phyloP scores from a whole-genome alignment of 202 grass and related monocot genomes.

The Panicum virgatum region DNA sequence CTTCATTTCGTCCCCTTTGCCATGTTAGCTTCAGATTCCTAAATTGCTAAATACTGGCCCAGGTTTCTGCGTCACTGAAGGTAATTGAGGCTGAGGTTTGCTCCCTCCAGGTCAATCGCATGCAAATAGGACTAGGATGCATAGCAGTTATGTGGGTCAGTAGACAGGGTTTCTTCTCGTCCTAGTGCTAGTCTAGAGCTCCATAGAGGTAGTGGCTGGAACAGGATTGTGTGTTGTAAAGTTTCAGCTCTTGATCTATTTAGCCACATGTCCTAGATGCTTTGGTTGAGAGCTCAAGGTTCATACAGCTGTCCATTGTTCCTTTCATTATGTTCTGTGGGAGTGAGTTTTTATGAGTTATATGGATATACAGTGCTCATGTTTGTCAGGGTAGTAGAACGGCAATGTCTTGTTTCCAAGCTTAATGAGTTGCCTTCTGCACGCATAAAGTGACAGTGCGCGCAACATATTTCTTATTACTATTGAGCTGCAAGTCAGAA shows the following conservation, averaged over 20 bases:
- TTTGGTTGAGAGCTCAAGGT: not conserved
- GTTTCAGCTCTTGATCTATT: not conserved
- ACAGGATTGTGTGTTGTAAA: not conserved
- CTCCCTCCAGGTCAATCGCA: not conserved
- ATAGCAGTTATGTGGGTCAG: not conserved
- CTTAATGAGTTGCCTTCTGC: not conserved
- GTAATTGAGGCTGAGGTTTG: not conserved
- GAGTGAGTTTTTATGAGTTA: not conserved
- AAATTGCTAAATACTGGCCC: not conserved
- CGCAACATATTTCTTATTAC: not conserved
- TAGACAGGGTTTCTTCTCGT: not conserved
- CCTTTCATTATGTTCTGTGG: not conserved
- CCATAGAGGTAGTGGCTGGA: not conserved
- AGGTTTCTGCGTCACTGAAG: not conserved
- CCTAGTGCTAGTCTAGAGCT: not conserved
- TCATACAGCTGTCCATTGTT: not conserved
- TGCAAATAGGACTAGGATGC: not conserved
- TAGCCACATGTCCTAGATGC: not conserved
- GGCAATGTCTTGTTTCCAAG: constrained; percentile 6
- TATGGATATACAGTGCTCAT: not conserved
- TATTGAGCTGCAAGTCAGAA: not conserved
- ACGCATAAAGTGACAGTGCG: not conserved
- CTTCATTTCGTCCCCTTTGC: not conserved
- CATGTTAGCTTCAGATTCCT: not conserved
- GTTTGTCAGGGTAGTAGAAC: not conserved